Evolutionary conservation across 352 stramenopile genomes (phyloP).

Genomic region (Pythium phragmiticola): DNA sequence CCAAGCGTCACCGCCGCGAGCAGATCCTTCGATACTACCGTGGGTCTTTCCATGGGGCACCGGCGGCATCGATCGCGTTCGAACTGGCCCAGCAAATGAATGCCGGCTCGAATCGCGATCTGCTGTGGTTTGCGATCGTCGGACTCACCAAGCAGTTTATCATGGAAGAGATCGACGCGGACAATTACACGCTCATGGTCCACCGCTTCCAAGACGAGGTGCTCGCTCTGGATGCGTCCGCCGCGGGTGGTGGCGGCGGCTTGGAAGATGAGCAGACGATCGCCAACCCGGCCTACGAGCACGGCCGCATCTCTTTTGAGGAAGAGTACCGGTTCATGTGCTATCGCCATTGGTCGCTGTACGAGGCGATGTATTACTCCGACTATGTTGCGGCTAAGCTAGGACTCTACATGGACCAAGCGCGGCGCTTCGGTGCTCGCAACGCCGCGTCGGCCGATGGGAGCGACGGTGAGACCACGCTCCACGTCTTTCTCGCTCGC

Average conservation of each 20-base stretch:
- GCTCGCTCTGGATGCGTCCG: conserved; percentile 63
- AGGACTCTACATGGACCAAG: conserved; percentile 68
- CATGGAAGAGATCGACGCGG: conserved; percentile 90
- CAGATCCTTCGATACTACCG: conserved; percentile 93
- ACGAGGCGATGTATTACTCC: conserved; percentile 95
- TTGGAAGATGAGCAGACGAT: conserved; percentile 25
- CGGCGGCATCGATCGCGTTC: conserved; percentile 75
- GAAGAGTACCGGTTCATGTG: conserved; percentile 97
- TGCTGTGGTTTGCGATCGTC: conserved; percentile 97
- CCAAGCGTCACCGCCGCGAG: conserved; percentile 62
- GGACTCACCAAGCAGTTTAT: conserved; percentile 96
- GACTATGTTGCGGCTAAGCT: conserved; percentile 93
- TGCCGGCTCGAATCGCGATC: conserved; percentile 70
- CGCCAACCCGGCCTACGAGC: conserved; percentile 59
- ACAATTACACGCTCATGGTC: conserved; percentile 91
- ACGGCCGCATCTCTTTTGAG: conserved; percentile 87
- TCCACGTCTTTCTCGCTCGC: conserved; percentile 95
- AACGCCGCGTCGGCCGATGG: conserved; percentile 38
- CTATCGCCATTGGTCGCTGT: conserved; percentile 94
- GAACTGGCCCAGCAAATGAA: conserved; percentile 86
- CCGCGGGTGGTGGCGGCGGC: conserved; percentile 31
- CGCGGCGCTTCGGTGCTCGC: conserved; percentile 58
- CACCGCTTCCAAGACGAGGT: conserved; percentile 91
- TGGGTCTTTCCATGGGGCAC: conserved; percentile 85
- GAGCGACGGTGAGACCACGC: conserved; percentile 57